Conservation (phyloP, 208 protist species). For the Trypanosoma avium region DNA sequence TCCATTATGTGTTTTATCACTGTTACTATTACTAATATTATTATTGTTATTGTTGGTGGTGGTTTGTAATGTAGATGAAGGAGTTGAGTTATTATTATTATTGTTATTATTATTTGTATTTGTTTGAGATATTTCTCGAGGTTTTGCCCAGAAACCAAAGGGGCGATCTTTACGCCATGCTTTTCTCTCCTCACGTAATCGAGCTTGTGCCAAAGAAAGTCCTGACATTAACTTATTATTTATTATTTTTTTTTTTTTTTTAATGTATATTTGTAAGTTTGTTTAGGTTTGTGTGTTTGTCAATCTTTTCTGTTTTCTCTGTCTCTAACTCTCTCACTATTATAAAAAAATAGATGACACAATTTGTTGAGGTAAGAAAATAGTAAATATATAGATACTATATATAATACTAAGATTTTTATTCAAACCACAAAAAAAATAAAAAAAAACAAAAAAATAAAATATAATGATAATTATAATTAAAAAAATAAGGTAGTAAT, state of each 20-base stretch:
- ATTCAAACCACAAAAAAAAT: no score
- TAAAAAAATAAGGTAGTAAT: slow-evolving; percentile 6
- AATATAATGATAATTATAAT: slow-evolving; percentile 10
- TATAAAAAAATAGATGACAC: no score
- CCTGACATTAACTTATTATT: slow-evolving; percentile 45
- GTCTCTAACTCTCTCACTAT: no score
- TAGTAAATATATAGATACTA: no score
- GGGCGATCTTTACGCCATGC: slow-evolving; percentile 83
- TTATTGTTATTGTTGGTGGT: not conserved
- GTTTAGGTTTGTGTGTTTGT: no score
- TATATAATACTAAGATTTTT: no score
- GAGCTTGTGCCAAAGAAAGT: slow-evolving; percentile 74
- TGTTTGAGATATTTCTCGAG: slow-evolving; percentile 31
- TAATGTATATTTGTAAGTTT: no score
- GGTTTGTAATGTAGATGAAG: not conserved
- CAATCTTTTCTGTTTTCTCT: not conserved
- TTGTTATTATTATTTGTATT: not conserved
- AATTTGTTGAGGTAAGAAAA: no score
- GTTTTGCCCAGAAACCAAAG: slow-evolving; percentile 88
- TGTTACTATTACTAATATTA: not conserved
- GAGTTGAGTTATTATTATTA: slow-evolving; percentile 14
- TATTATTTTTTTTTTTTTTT: not conserved
- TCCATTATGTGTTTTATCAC: not conserved
- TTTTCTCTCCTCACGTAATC: slow-evolving; percentile 87
- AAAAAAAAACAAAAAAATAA: slow-evolving; percentile 9